Evolutionary conservation across 106 monocot species (phyloP), one percentile per base, ranked within the genome.

Genomic region (Dioscorea dumetorum): DNA sequence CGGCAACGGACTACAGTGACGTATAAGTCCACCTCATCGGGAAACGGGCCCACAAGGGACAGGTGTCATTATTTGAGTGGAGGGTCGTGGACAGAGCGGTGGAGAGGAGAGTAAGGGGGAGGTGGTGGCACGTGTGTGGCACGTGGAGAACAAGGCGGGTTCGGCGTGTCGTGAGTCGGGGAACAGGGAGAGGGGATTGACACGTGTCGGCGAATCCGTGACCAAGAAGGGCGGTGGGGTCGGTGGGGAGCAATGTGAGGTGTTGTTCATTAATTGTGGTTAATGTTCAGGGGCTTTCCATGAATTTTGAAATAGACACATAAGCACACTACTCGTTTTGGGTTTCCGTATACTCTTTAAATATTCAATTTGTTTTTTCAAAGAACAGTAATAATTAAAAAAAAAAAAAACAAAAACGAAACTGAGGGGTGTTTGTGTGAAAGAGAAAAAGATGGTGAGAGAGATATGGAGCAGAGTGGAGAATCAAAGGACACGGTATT

Each of bases 141-240:
- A 67, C 67, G 67, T 67, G 67, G 67, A 67, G 6, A 17, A 51
- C 67, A 67, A 0, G 52, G 28, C 52, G 67, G 54, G 28, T 28
- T 28, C 16, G 52, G 21, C 22, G 67, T 67, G 67, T 67, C 67
- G 67, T 53, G 52, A 22, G 67, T 28, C 67, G 67, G 67, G 67
- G 28, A n/a, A 53, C 67, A 51, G 67, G 15, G 54, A 15, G 54
- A 54, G 54, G 18, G 18, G 54, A 8, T 8, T 19, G 54, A 54
- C 54, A 19, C 54, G 15, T 54, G 54, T 54, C 18, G 5, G 18
- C 54, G 54, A 8, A 0, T 3, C 19, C 54, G 41, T 10, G 41
- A 41, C 6, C 2, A 41, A 6, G 41, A 41, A 41, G 41, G 41
- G 41, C 41, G 41, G 41, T 41, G 41, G 41, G 41, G 41, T 41